phyloP scores from a whole-genome alignment of 208 protist genomes.

The Trypanosoma rangeli region DNA sequence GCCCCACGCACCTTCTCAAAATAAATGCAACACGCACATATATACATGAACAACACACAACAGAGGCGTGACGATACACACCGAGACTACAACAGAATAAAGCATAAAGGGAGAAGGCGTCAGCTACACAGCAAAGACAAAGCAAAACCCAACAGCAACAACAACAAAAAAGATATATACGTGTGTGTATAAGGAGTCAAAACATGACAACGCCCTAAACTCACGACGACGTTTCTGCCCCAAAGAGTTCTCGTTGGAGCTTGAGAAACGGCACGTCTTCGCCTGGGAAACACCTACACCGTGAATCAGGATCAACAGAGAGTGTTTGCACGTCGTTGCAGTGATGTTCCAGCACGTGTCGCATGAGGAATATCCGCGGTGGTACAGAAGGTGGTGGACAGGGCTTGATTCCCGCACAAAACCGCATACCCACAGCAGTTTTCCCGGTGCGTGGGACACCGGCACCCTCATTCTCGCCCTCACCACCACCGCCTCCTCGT shows the following conservation, averaged over 20 bases:
- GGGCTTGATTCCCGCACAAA: not conserved
- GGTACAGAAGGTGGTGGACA: slow-evolving; percentile 24
- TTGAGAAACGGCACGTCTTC: slow-evolving; percentile 27
- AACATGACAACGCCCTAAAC: not conserved
- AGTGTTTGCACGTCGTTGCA: slow-evolving; percentile 6
- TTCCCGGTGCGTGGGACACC: too few relatives aligned
- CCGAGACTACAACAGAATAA: not conserved
- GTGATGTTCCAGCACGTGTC: slow-evolving; percentile 22
- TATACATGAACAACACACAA: slow-evolving; percentile 1
- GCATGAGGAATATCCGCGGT: slow-evolving; percentile 15
- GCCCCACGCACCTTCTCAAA: not conserved
- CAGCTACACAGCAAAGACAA: slow-evolving; percentile 3
- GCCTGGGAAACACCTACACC: slow-evolving; percentile 11
- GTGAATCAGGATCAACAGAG: not conserved
- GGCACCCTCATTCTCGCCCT: not conserved
- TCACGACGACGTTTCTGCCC: not conserved
- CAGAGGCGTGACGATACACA: not conserved
- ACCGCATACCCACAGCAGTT: not conserved
- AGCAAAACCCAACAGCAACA: slow-evolving; percentile 8
- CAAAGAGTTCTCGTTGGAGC: slow-evolving; percentile 16
- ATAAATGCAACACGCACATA: slow-evolving; percentile 1
- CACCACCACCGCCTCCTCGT: not conserved
- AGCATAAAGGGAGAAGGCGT: slow-evolving; percentile 5
- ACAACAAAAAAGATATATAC: slow-evolving; percentile 11
- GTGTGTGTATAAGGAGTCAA: not conserved